Base-by-base conservation (phyloP, 1,284 basidiomycete genomes). In the Heterobasidion irregulare region DNA sequence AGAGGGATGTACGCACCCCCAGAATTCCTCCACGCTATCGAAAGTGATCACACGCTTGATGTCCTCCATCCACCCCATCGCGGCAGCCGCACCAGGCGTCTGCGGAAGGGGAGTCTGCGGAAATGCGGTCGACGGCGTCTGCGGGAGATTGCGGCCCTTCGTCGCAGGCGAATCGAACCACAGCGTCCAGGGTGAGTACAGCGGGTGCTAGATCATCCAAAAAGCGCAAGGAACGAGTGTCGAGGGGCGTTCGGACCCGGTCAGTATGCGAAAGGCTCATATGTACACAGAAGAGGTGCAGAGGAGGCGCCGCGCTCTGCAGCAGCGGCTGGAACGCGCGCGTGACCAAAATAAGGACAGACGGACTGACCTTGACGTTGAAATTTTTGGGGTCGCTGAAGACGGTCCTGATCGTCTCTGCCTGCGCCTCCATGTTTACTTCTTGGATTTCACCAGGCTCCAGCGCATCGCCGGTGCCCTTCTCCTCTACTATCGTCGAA, bases 21-120 rank as follows among this genome's bases (percentile, higher is more conserved):
- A 98, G 72, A 98, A 98, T 71, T 97, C 94, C 73, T 98, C 94
- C 32, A 98, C 94, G 59, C 88, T 92, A 68, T 95, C 89, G 66
- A 98, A 95, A 60, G 80, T 85, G 66, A 97, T 93, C 55, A 98
- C 92, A 58, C 89, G 87, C 67, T 94, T 93, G 67, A 98, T 95
- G 66, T 96, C 92, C 64, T 97, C 94, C 89, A 97, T 95, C 95
- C 95, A 98, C 41, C 90, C 90, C 64, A 85, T 83, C 19, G 85
- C 87, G 54, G 86, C 86, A 46, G 53, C 78, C 77, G 46, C 78
- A 58, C 83, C 75, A 43, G 86, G 86, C 2, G 86, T 88, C 62
- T 80, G 80, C 50, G 80, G 78, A 46, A 80, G 57, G 12, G 87
- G 87, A 0, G 87, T 89, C 65, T 83, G 83, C 8, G 89, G 90